These are phyloP conservation scores for Penicillium pancosmium DNA, from an alignment of 495 filamentous ascomycete genomes.

Conservation along the genomic window DNA sequence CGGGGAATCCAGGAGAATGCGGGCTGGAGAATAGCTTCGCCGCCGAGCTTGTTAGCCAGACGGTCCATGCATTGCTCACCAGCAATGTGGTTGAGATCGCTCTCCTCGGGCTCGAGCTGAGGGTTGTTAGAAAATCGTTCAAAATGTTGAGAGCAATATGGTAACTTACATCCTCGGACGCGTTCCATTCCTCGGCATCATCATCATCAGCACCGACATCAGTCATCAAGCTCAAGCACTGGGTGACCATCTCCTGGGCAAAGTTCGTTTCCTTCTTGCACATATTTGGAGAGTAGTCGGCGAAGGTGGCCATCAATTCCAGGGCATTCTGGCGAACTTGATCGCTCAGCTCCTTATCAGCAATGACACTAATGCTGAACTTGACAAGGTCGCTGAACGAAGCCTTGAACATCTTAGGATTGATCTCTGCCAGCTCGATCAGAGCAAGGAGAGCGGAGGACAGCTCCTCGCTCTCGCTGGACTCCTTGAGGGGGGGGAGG, in stretches of 20 bases:
- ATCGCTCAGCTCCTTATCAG: slow-evolving; percentile 92
- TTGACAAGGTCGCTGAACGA: slow-evolving; percentile 88
- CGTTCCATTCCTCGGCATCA: slow-evolving; percentile 91
- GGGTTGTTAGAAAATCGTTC: slow-evolving; percentile 20
- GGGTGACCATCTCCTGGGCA: slow-evolving; percentile 95
- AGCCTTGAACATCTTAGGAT: slow-evolving; percentile 94
- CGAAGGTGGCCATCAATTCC: slow-evolving; percentile 97
- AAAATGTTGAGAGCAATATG: not conserved
- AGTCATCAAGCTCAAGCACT: slow-evolving; percentile 99
- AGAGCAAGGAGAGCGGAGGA: slow-evolving; percentile 85
- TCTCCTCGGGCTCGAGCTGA: slow-evolving; percentile 90
- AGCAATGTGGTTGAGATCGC: slow-evolving; percentile 95
- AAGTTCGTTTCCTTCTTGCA: slow-evolving; percentile 91
- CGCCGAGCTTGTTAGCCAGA: slow-evolving; percentile 95
- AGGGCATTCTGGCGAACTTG: slow-evolving; percentile 90
- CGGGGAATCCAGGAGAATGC: slow-evolving; percentile 96
- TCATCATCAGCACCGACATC: slow-evolving; percentile 95
- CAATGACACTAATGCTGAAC: slow-evolving; percentile 89
- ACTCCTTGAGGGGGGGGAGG: slow-evolving; percentile 87
- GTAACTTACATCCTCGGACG: slow-evolving; percentile 83
- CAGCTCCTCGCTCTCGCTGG: slow-evolving; percentile 83
- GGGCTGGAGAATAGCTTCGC: slow-evolving; percentile 80
- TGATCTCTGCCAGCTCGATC: slow-evolving; percentile 89
- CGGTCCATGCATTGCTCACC: slow-evolving; percentile 99
- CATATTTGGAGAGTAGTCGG: slow-evolving; percentile 90